Conservation (phyloP, 2,329 filamentous ascomycete genomes). For the Alternaria ventricosa region DNA sequence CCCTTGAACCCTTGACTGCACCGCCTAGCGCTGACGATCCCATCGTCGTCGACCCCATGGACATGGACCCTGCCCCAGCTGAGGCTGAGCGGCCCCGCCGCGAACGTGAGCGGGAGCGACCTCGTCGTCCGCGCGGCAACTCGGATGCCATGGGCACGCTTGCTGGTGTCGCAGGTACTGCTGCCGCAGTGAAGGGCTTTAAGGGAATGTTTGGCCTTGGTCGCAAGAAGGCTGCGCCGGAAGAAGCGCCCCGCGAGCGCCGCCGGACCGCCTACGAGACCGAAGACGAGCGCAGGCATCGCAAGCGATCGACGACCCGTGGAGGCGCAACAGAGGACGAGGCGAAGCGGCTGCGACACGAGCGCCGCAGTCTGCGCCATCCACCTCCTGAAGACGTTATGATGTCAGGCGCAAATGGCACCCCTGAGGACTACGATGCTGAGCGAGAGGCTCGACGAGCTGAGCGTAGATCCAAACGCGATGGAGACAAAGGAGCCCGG, state of each 20-base stretch:
- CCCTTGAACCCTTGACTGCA: slow-evolving; percentile 44
- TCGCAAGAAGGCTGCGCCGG: slow-evolving; percentile 41
- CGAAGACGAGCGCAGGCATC: slow-evolving; percentile 46
- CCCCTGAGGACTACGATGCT: slow-evolving; percentile 39
- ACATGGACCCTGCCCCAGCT: slow-evolving; percentile 55
- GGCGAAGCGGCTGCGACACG: slow-evolving; percentile 45
- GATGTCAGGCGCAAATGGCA: slow-evolving; percentile 33
- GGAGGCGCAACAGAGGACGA: slow-evolving; percentile 46
- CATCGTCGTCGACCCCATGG: slow-evolving; percentile 49
- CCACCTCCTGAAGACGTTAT: slow-evolving; percentile 34
- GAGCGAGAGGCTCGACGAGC: slow-evolving; percentile 48
- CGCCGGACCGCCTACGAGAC: slow-evolving; percentile 43
- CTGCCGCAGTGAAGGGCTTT: slow-evolving; percentile 58
- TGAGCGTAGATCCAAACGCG: slow-evolving; percentile 40
- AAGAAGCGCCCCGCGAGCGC: slow-evolving; percentile 42
- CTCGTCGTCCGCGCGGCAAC: slow-evolving; percentile 61
- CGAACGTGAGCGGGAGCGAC: slow-evolving; percentile 41
- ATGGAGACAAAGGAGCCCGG: slow-evolving; percentile 45
- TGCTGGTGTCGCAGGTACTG: slow-evolving; percentile 38
- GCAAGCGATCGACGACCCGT: slow-evolving; percentile 47
- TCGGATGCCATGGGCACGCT: slow-evolving; percentile 65
- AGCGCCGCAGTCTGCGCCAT: slow-evolving; percentile 44
- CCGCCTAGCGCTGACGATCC: slow-evolving; percentile 53
- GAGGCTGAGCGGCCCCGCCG: slow-evolving; percentile 52
- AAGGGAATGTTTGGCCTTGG: slow-evolving; percentile 60